phyloP scores from a whole-genome alignment of 441 rosid genomes.

The Pelargonium fulgidum region DNA sequence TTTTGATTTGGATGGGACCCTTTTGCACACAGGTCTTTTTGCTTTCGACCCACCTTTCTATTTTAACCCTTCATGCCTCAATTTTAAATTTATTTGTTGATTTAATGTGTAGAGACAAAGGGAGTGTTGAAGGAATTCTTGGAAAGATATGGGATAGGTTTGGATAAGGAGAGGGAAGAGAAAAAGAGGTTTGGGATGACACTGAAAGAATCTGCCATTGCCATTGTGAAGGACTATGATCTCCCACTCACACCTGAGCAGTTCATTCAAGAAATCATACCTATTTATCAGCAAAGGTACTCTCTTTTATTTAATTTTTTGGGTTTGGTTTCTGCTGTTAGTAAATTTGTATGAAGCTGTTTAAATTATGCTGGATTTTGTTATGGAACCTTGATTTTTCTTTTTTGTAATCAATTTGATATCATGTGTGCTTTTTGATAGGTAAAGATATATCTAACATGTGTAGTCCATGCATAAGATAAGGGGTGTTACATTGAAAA shows the following conservation, averaged over 20 bases:
- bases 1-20: conserved; percentile 40
- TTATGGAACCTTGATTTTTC: not conserved
- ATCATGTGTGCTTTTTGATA: not conserved
- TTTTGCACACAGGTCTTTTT: conserved; percentile 32
- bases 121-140: conserved; percentile 32
- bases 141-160: conserved; percentile 32
- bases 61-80: not conserved
- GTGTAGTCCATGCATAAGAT: no score
- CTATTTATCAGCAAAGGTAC: conserved; percentile 33
- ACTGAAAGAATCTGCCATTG: conserved; percentile 30
- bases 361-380: not conserved
- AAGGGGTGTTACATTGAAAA: no score
- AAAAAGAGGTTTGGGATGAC: conserved; percentile 35
- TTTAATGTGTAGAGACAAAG: conserved; percentile 28
- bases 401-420: not conserved
- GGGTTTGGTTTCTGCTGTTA: not conserved
- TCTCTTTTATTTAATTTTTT: conserved; percentile 1
- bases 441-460: not conserved
- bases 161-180: conserved; percentile 25
- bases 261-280: conserved; percentile 30
- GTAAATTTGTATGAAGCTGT: not conserved
- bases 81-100: not conserved
- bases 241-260: conserved; percentile 37
- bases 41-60: not conserved
- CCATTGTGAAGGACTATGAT: conserved; percentile 31